phyloP scores from a whole-genome alignment of 2,329 filamentous ascomycete species.

The Fusarium sp. region DNA sequence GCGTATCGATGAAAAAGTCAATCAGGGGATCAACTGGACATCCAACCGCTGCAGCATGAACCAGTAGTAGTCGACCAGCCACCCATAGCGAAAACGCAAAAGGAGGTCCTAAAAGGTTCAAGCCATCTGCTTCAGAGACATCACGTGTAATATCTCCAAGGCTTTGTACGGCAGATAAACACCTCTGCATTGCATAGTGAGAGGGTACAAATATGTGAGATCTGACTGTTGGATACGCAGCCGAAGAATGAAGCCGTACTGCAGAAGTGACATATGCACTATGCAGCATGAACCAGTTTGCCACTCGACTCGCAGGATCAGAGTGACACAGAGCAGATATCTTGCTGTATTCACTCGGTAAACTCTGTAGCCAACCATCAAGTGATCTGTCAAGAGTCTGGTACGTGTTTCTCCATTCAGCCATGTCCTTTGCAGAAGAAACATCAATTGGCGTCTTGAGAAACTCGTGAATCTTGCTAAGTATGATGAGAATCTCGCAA shows the following conservation, averaged over 20 bases:
- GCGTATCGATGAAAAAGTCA: slow-evolving; percentile 58
- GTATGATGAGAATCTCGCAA: slow-evolving; percentile 58
- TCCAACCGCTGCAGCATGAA: slow-evolving; percentile 56
- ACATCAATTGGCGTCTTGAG: slow-evolving; percentile 56
- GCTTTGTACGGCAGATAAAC: slow-evolving; percentile 58
- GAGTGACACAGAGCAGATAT: slow-evolving; percentile 60
- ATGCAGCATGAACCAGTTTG: slow-evolving; percentile 62
- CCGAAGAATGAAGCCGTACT: slow-evolving; percentile 58
- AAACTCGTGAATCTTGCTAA: slow-evolving; percentile 58
- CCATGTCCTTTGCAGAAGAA: slow-evolving; percentile 53
- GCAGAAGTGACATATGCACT: slow-evolving; percentile 59
- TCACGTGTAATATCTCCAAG: slow-evolving; percentile 58
- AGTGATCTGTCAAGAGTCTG: slow-evolving; percentile 54
- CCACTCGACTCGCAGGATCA: slow-evolving; percentile 58
- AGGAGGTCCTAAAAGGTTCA: slow-evolving; percentile 57
- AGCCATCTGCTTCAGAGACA: slow-evolving; percentile 57
- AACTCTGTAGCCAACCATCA: slow-evolving; percentile 56
- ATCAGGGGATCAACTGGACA: slow-evolving; percentile 54
- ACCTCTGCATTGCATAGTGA: slow-evolving; percentile 60
- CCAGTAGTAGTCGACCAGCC: slow-evolving; percentile 55
- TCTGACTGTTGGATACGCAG: slow-evolving; percentile 56
- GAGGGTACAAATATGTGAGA: slow-evolving; percentile 58
- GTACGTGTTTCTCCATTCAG: slow-evolving; percentile 57
- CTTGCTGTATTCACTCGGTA: slow-evolving; percentile 60
- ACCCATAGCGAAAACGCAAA: slow-evolving; percentile 61